Percentiles rank a stretch among this genome's conserved stretches.
Conservation (phyloP, 371 early-diverging fungal species). For the Mucor indicus region DNA sequence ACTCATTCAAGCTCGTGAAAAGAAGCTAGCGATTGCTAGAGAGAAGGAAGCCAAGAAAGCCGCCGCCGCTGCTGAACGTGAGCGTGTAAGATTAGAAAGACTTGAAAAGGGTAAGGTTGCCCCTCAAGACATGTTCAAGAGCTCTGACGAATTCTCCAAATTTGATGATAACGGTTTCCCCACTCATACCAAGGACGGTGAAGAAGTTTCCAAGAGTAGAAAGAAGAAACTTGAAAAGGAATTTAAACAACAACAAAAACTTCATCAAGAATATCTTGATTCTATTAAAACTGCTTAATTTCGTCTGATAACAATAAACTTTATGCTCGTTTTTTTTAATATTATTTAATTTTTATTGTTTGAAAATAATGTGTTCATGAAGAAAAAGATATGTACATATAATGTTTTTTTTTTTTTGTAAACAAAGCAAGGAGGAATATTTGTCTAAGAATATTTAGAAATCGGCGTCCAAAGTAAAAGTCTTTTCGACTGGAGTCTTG, state of each 20-base stretch:
- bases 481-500: conserved; percentile 61
- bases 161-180: conserved; percentile 92
- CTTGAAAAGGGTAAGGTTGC: conserved; percentile 75
- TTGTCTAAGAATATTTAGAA: conserved; percentile 54
- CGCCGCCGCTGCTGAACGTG: conserved; percentile 59
- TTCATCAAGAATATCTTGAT: conserved; percentile 85
- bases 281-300: no score
- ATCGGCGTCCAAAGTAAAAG: conserved; percentile 82
- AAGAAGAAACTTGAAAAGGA: conserved; percentile 89
- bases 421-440: background rate
- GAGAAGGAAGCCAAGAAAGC: conserved; percentile 69
- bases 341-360: no score
- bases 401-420: background rate
- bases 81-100: conserved; percentile 64
- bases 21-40: conserved; percentile 58
- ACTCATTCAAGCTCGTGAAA: conserved; percentile 62
- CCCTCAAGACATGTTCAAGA: conserved; percentile 78
- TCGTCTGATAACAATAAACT: background rate
- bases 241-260: conserved; percentile 77
- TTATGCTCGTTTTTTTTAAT: background rate
- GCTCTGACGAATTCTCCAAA: conserved; percentile 61
- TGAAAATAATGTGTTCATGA: background rate
- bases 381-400: background rate
- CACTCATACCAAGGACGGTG: conserved; percentile 77
- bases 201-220: conserved; percentile 78